Base-by-base conservation (phyloP, 192 early-diverging fungal genomes). In the Coemansia sp. region DNA sequence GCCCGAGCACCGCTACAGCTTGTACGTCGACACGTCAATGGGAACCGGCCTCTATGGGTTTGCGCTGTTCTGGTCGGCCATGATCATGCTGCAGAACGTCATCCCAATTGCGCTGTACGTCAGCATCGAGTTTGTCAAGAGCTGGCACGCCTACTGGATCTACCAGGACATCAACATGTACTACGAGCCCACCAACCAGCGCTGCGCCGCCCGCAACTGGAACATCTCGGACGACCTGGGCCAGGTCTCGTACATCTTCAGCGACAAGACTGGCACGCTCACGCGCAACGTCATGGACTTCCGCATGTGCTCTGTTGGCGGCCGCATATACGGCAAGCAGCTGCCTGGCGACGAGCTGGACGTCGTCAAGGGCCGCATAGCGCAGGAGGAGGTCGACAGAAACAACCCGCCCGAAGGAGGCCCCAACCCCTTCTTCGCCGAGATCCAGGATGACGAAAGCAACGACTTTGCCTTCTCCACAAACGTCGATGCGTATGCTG, bases 261-360 rank as follows among this genome's bases (percentile, higher is more conserved):
- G 89, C 25, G 96, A 98, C 79, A 98, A 98, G 67, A 98, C 96
- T 17, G 96, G 96, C 15, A 96, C 96, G 6, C 79, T 98, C 55
- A 98, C 96, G 8, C 88, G 90, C 62, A 98, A 98, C 65, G 86
- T 92, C 31, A 98, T 98, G 96, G 71, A 95, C 72, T 98, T 98
- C 61, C 92, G 92, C 52, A 93, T 93, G 81, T 94, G 91, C 75
- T 85, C 89, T 0, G 92, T 98, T 68, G 85, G 85, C 61, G 96
- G 95, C 14, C 84, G 85, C 25, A 77, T 88, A 8, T 98, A 98
- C 70, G 96, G 96, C 52, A 81, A 82, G 57, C 87, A 89, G 65
- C 84, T 84, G 17, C 84, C 87, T 34, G 76, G 84, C n/a, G 85
- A 84, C 27, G 87, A 88, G 73, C 82, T 87, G 1, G 87, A 89